Evolutionary conservation across 1,284 basidiomycete genomes (phyloP).

Genomic region (Moesziomyces sp.): DNA sequence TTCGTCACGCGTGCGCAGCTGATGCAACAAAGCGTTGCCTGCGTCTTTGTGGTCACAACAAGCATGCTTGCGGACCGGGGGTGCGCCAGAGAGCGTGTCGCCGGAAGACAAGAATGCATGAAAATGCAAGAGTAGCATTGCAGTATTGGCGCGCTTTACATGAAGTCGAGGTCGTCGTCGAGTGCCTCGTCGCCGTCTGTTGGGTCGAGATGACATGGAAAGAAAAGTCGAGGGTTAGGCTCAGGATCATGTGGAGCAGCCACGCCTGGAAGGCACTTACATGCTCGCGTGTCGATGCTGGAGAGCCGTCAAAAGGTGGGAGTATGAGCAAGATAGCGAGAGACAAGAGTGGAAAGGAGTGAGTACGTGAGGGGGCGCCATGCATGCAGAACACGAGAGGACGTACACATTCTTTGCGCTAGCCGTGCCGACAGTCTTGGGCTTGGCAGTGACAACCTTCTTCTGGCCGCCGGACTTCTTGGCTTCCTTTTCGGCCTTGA

Average conservation of each 20-base stretch:
- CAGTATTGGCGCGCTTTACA: constrained; percentile 34
- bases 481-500: constrained; percentile 60
- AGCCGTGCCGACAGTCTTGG: constrained; percentile 59
- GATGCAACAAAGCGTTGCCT: too few relatives aligned
- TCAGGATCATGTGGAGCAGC: not conserved
- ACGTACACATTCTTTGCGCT: constrained; percentile 62
- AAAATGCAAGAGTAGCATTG: constrained; percentile 2
- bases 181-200: constrained; percentile 63
- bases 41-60: too few relatives aligned
- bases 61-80: too few relatives aligned
- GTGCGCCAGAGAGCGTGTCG: too few relatives aligned
- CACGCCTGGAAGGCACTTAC: constrained; percentile 15
- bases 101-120: not conserved
- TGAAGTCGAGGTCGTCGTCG: constrained; percentile 66
- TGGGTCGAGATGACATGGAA: not conserved
- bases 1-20: too few relatives aligned
- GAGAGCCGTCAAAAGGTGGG: not conserved
- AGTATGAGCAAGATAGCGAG: not conserved
- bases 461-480: constrained; percentile 59
- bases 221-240: not conserved
- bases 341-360: not conserved
- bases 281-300: constrained; percentile 57
- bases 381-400: not conserved
- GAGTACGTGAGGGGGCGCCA: not conserved
- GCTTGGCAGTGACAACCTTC: constrained; percentile 41